Conservation (phyloP, 1,284 basidiomycete genomes). For the Ganoderma resinaceum region DNA sequence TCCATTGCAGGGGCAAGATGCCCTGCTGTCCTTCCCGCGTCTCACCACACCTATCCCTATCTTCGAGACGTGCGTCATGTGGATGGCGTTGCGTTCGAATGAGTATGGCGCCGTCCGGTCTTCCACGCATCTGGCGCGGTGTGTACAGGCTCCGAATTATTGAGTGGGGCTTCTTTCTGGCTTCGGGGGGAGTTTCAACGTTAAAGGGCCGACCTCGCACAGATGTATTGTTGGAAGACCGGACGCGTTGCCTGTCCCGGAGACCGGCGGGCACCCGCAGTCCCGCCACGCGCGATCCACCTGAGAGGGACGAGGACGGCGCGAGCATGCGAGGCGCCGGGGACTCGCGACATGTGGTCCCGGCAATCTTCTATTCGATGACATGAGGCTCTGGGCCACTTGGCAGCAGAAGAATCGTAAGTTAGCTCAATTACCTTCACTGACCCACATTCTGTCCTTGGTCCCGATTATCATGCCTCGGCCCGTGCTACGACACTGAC, state of each 20-base stretch:
- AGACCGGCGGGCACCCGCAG: conserved; percentile 15
- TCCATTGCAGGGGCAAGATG: neutral
- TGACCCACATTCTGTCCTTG: neutral
- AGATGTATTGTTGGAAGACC: neutral
- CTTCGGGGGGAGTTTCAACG: neutral
- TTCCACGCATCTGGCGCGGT: neutral
- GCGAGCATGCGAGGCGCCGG: neutral
- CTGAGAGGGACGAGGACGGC: neutral
- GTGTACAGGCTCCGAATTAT: neutral
- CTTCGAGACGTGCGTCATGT: neutral
- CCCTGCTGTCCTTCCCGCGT: neutral
- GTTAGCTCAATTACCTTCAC: neutral
- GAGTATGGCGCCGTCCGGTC: neutral
- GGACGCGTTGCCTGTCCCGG: conserved; percentile 8
- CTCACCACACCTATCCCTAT: neutral
- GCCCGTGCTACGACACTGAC: neutral
- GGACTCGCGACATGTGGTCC: neutral
- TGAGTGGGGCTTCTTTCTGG: neutral
- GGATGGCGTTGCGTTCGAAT: neutral
- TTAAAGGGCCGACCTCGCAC: neutral
- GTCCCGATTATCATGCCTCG: neutral
- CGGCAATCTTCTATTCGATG: neutral
- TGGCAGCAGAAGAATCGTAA: neutral
- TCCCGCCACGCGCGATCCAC: neutral
- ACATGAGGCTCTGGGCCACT: conserved; percentile 18